phyloP scores from a whole-genome alignment of 768 basidiomycete genomes.

The Candolleomyces aberdarensis region DNA sequence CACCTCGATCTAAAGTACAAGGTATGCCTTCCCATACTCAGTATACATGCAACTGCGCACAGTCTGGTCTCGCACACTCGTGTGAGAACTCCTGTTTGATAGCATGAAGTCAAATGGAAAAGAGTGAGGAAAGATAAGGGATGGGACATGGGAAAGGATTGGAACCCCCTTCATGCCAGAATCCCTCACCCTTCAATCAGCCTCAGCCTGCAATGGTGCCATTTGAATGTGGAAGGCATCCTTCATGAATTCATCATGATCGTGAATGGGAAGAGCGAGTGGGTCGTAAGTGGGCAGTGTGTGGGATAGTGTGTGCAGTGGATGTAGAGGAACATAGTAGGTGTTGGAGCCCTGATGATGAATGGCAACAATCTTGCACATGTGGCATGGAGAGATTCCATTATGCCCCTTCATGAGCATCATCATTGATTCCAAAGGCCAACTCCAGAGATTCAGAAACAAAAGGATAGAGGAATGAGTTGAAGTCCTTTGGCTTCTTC shows the following conservation, averaged over 20 bases:
- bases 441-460: slow-evolving; percentile 34
- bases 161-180: slow-evolving; percentile 33
- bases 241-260: slow-evolving; percentile 24
- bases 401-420: slow-evolving; percentile 43
- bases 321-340: slow-evolving; percentile 27
- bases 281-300: slow-evolving; percentile 14
- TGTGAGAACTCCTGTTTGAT: too few relatives aligned
- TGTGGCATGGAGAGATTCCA: slow-evolving; percentile 28
- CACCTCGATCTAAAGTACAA: too few relatives aligned
- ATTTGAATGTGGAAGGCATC: not conserved
- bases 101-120: slow-evolving; percentile 48
- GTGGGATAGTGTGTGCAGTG: not conserved
- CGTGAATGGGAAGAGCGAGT: slow-evolving; percentile 29
- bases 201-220: slow-evolving; percentile 16
- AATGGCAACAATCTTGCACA: slow-evolving; percentile 31
- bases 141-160: slow-evolving; percentile 26
- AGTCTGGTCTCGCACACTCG: too few relatives aligned
- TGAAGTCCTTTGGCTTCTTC: slow-evolving; percentile 35
- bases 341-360: slow-evolving; percentile 11
- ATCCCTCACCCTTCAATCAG: slow-evolving; percentile 19
- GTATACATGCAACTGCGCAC: too few relatives aligned
- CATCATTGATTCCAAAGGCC: slow-evolving; percentile 27
- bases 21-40: too few relatives aligned
- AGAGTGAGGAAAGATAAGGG: slow-evolving; percentile 32
- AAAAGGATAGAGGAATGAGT: slow-evolving; percentile 41